These are phyloP conservation scores for Myriosclerotinia scirpicola DNA, from an alignment of 2,329 filamentous ascomycete species.

Conservation along the genomic window DNA sequence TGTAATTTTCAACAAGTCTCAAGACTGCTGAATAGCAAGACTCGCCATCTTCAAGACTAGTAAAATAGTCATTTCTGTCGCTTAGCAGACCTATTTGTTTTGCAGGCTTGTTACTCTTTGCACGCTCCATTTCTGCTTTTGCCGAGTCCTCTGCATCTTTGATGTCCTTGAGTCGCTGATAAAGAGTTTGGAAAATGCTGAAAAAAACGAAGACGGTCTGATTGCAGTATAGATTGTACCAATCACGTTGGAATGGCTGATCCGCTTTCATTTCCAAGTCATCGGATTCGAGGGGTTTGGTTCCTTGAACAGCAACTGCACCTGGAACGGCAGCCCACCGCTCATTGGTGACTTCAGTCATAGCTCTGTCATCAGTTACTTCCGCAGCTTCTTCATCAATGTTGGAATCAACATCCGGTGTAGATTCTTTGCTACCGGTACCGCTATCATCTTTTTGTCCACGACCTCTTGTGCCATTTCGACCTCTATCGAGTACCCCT, in stretches of 20 bases:
- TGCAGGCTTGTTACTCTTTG: conserved; percentile 75
- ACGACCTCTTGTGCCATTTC: conserved; percentile 68
- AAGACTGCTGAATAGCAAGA: conserved; percentile 85
- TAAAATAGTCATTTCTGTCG: conserved; percentile 75
- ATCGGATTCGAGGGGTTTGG: conserved; percentile 53
- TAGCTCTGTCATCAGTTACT: conserved; percentile 55
- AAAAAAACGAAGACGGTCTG: conserved; percentile 93
- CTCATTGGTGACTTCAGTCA: conserved; percentile 64
- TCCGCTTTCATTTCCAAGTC: conserved; percentile 70
- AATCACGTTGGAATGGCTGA: conserved; percentile 75
- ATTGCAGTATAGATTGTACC: conserved; percentile 90
- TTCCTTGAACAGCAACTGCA: conserved; percentile 54
- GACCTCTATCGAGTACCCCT: conserved; percentile 77
- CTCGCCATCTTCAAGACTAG: conserved; percentile 56
- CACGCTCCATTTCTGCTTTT: conserved; percentile 68
- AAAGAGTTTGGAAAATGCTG: conserved; percentile 88
- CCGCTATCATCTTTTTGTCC: conserved; percentile 79
- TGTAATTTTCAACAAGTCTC: conserved; percentile 80
- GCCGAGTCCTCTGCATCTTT: conserved; percentile 78
- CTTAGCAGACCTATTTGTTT: conserved; percentile 80
- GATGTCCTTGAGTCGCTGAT: conserved; percentile 77
- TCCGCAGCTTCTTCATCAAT: conserved; percentile 75
- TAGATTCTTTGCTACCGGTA: conserved; percentile 81
- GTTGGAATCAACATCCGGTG: conserved; percentile 76
- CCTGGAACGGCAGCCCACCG: conserved; percentile 64